These are phyloP conservation scores for Dactylis glomerata DNA, from an alignment of 176 grass and related monocot species.

Conservation along the genomic window DNA sequence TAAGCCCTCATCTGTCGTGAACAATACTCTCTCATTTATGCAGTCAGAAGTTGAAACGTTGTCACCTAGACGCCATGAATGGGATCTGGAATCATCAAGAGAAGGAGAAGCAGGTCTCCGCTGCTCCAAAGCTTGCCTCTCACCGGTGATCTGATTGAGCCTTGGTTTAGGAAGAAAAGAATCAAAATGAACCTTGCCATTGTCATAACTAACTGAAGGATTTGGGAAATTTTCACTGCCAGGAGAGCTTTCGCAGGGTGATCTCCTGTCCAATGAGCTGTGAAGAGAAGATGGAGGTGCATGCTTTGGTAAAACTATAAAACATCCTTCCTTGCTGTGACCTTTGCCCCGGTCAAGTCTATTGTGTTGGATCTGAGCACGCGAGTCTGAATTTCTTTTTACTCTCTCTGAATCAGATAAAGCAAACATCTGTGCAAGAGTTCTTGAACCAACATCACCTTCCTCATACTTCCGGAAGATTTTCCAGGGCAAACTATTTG, in stretches of 20 bases:
- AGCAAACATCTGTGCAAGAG: slow-evolving; percentile 69
- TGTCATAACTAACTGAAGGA: slow-evolving; percentile 9
- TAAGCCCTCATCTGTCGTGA: slow-evolving; percentile 36
- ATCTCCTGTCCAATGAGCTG: slow-evolving; percentile 21
- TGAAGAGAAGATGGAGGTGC: slow-evolving; percentile 21
- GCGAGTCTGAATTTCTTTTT: slow-evolving; percentile 26
- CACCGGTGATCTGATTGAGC: slow-evolving; percentile 21
- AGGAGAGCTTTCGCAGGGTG: slow-evolving; percentile 1
- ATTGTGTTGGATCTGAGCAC: not conserved
- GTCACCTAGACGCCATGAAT: slow-evolving; percentile 18
- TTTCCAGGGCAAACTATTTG: slow-evolving; percentile 13
- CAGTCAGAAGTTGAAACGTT: slow-evolving; percentile 36
- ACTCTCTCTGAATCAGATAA: slow-evolving; percentile 54
- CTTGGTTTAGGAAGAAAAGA: slow-evolving; percentile 33
- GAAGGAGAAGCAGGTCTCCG: slow-evolving; percentile 18
- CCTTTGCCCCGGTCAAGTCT: slow-evolving; percentile 16
- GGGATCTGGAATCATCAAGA: slow-evolving; percentile 15
- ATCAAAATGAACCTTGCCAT: slow-evolving; percentile 22
- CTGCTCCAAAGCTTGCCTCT: not conserved
- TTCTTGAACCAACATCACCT: slow-evolving; percentile 31
- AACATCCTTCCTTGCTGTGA: slow-evolving; percentile 38
- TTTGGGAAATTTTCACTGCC: slow-evolving; percentile 21
- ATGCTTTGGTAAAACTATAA: slow-evolving; percentile 58
- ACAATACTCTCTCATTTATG: slow-evolving; percentile 35
- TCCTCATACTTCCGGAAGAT: slow-evolving; percentile 7